Evolutionary conservation across 2,329 filamentous ascomycete genomes (phyloP).

Genomic region (Pezicula neosporulosa): DNA sequence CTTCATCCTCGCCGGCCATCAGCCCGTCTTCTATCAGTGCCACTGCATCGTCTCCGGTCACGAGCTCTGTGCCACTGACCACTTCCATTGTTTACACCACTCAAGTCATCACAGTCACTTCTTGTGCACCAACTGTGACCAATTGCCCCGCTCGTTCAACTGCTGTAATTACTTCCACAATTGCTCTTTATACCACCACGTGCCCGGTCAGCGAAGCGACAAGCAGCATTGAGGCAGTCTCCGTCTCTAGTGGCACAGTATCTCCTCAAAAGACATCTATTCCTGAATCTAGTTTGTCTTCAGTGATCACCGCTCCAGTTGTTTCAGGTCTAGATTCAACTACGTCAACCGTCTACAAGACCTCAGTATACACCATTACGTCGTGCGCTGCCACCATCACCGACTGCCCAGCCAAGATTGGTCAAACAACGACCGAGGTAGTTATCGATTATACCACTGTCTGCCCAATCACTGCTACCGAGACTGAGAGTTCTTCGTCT

Average conservation of each 20-base stretch:
- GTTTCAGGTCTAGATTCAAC: neutral
- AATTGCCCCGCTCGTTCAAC: conserved; percentile 19
- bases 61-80: neutral
- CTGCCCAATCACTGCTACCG: conserved; percentile 10
- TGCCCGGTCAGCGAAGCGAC: conserved; percentile 31
- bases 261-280: no score
- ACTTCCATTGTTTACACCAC: conserved; percentile 1
- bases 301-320: neutral
- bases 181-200: conserved; percentile 41
- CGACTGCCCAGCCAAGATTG: conserved; percentile 15
- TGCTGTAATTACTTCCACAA: conserved; percentile 34
- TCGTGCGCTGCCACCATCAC: conserved; percentile 17
- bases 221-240: neutral
- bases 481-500: neutral
- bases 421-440: conserved; percentile 17
- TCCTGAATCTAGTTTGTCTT: no score
- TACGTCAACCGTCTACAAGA: conserved; percentile 18
- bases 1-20: no score
- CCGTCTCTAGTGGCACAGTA: neutral
- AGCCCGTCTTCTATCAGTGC: no score
- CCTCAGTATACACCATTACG: conserved; percentile 18
- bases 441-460: conserved; percentile 18
- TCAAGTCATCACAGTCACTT: conserved; percentile 11
- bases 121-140: conserved; percentile 15
- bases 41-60: neutral